Base-by-base conservation (phyloP, 768 basidiomycete genomes). In the Podaxis sp. region DNA sequence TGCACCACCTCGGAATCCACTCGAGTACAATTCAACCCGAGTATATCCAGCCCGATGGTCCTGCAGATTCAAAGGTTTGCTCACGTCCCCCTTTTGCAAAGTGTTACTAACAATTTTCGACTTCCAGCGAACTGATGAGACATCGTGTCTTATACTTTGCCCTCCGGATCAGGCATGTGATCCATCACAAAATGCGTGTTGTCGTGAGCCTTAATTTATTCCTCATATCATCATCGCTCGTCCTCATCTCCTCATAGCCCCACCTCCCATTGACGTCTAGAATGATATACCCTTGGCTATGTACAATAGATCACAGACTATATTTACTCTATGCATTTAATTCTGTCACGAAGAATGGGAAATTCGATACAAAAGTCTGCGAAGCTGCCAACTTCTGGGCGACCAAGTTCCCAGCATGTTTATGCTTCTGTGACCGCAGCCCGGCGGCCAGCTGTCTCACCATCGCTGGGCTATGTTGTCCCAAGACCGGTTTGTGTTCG, bases 11-110 rank as follows among this genome's bases (percentile, higher is more conserved):
- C 68, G 96, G 96, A 27, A 94, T 99, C 62, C 97, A 98, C 76
- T 93, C 91, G 4, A 89, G 90, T 66, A 97, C 95, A 2, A 96
- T 97, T 64, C 95, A 97, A 69, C 95, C 95, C 5, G 95, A 97
- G 70, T 93, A 93, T 65, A 78, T 74, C 70, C 51, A 75, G 69
- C 53, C 66, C 74, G 49, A 68, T 75, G 55, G 47, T 8, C 77
- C 81, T 9, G 83, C 85, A 41, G 83, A 52, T 49, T 50, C 47
- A 24, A 58, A 33, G 33, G 55, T 63, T 13, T 38, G 55, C 17
- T 27, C 25, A 24, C 17, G 50, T 40, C 22, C 27, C 40, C 40
- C 62, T 17, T 27, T 22, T 19, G 12, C 47, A 25, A 36, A n/a
- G 17, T 22, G 17, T 7, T 19, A 54, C 56, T 50, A 56, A 65